phyloP scores from a whole-genome alignment of 768 basidiomycete species.

The Boletus tylopilopsis region DNA sequence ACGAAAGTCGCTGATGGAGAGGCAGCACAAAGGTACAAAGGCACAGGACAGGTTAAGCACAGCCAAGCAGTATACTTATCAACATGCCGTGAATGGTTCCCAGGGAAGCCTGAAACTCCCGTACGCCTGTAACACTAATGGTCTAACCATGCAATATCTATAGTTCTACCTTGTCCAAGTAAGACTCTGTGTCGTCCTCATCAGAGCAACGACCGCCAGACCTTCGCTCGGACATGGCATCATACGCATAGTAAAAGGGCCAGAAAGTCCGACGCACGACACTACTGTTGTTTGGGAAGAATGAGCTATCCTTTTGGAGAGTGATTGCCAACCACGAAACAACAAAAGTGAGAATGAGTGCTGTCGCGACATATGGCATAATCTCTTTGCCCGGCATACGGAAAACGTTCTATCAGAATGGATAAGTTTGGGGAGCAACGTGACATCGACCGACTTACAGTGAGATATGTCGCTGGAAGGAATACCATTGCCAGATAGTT shows the following conservation, averaged over 20 bases:
- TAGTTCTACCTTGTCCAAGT: background rate
- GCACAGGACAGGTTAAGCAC: background rate
- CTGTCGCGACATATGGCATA: conserved; percentile 36
- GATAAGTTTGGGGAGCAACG: conserved; percentile 4
- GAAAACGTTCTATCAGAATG: conserved; percentile 28
- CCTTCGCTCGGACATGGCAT: background rate
- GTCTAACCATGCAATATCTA: background rate
- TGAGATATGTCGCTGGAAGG: conserved; percentile 46
- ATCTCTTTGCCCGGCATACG: conserved; percentile 31
- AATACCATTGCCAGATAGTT: conserved; percentile 57
- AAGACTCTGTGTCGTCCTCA: background rate
- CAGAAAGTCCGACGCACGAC: conserved; percentile 16
- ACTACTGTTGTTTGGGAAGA: conserved; percentile 8
- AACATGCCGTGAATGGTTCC: background rate
- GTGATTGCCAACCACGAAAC: conserved; percentile 55
- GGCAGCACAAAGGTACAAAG: background rate
- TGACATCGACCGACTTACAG: conserved; percentile 17
- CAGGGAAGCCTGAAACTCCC: too few species aligned
- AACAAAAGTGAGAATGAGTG: conserved; percentile 42
- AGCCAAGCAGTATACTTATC: background rate
- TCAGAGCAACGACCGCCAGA: background rate
- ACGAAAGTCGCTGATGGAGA: background rate
- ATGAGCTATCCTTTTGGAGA: conserved; percentile 34
- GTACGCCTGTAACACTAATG: too few species aligned
- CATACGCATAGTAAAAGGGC: conserved; percentile 19